A percentile compares a stretch with the other conserved stretches of the same genome.
These are phyloP conservation scores for Fusarium sp. DNA, from an alignment of 2,329 filamentous ascomycete species.

Conservation along the genomic window DNA sequence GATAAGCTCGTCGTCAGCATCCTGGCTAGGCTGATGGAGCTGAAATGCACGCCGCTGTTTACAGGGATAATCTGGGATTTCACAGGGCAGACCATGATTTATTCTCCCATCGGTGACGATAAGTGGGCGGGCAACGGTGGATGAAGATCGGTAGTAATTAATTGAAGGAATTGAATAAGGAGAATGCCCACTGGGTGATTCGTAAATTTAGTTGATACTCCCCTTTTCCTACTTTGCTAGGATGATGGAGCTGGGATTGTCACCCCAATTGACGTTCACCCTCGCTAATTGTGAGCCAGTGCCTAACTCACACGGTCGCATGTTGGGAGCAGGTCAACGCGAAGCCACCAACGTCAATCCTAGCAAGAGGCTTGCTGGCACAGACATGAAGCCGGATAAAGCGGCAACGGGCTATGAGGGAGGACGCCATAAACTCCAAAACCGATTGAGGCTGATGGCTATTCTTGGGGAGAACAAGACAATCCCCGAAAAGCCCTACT, in stretches of 20 bases:
- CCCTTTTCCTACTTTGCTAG: not conserved
- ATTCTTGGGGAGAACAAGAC: not conserved
- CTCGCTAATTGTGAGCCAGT: not conserved
- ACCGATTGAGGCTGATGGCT: not conserved
- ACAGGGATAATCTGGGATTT: not conserved
- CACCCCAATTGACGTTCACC: not conserved
- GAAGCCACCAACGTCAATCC: not conserved
- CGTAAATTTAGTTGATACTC: not conserved
- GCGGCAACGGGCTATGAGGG: not conserved
- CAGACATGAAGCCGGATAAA: not conserved
- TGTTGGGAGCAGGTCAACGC: not conserved
- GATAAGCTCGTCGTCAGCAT: not conserved
- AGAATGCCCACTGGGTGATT: not conserved
- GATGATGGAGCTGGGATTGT: not conserved
- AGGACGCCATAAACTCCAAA: not conserved
- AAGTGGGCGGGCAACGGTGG: not conserved
- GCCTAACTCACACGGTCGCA: not conserved
- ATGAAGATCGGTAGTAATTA: not conserved
- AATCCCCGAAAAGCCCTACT: not conserved
- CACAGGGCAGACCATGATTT: not conserved
- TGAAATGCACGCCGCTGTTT: not conserved
- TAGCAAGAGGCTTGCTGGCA: not conserved
- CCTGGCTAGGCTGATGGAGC: not conserved
- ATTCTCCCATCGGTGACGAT: not conserved
- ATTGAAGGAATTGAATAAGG: not conserved